Evolutionary conservation across 768 basidiomycete species (phyloP), one percentile per base, ranked within the genome.

Genomic region (Russula ochroleuca): DNA sequence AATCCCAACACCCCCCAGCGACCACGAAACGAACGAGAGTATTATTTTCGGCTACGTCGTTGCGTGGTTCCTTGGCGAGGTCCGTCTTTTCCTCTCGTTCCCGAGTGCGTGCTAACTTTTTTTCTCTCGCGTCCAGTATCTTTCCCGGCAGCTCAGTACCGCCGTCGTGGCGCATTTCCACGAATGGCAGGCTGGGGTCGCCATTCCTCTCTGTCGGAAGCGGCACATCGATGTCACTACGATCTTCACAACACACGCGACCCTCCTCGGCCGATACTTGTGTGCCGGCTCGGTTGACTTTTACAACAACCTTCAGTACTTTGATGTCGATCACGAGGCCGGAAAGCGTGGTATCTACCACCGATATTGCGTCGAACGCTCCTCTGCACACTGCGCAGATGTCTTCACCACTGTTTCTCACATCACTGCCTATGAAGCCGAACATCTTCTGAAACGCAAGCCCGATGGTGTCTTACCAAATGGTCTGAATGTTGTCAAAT

Each of bases 51-150:
- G 96, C 15, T 99, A 99, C 75, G 86, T 99, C 67, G 91, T 96
- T 57, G 94, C 96, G 7, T 99, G 97, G 96, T 98, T 99, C 81
- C 82, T 99, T n/a, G 96, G 96, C 70, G 96, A 99, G 80, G 94
- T 93, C 28, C 49, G 17, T 31, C 21, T 4, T 25, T 41, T 28
- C 48, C 38, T 28, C 19, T 55, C 56, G 28, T 37, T 33, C n/a
- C 64, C 45, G 43, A 43, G 43, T 59, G 60, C 19, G 41, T 50
- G 45, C 23, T 48, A 33, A 55, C 14, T 35, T 61, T 71, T 58
- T 61, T 55, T 25, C 47, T 14, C 33, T 37, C 59, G 52, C 3
- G 23, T 21, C 21, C 73, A 94, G 91, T 94, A 92, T 71, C 86
- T 92, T 45, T 72, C 89, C 31, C 85, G 85, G 48, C 92, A 97